A percentile compares a stretch with the other conserved stretches of the same genome.
Evolutionary conservation across 2,329 filamentous ascomycete species (phyloP).

Genomic region (Onygenales sp.): DNA sequence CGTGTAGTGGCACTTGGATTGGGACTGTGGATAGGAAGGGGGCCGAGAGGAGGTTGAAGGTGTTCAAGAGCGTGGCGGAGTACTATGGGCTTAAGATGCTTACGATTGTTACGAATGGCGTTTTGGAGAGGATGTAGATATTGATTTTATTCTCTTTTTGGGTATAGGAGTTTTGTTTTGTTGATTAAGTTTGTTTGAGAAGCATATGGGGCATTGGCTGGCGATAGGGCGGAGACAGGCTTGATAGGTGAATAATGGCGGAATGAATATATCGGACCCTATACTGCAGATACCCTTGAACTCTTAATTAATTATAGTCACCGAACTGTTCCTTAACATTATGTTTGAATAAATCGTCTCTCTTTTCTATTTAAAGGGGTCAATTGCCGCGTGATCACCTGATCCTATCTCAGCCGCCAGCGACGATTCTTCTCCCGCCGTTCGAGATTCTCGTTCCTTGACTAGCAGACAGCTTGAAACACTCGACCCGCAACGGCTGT

Average conservation of each 20-base stretch:
- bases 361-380: not conserved
- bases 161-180: not conserved
- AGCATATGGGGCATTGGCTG: not conserved
- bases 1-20: conserved; percentile 79
- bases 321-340: too few species aligned
- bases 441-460: not conserved
- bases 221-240: not conserved
- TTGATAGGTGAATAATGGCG: too few species aligned
- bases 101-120: conserved; percentile 59
- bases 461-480: not conserved
- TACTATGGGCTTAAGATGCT: conserved; percentile 80
- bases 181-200: not conserved
- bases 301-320: too few species aligned
- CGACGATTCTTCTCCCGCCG: too few species aligned
- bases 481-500: not conserved
- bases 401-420: not conserved
- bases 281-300: too few species aligned
- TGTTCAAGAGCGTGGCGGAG: conserved; percentile 64
- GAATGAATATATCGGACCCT: too few species aligned
- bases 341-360: too few species aligned
- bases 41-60: conserved; percentile 53
- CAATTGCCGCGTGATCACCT: not conserved
- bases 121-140: conserved; percentile 39
- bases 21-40: conserved; percentile 60
- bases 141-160: not conserved